Percentiles rank a stretch among this genome's conserved stretches.
Evolutionary conservation across 2,329 filamentous ascomycete species (phyloP).

Genomic region (Anthostomella pinea): DNA sequence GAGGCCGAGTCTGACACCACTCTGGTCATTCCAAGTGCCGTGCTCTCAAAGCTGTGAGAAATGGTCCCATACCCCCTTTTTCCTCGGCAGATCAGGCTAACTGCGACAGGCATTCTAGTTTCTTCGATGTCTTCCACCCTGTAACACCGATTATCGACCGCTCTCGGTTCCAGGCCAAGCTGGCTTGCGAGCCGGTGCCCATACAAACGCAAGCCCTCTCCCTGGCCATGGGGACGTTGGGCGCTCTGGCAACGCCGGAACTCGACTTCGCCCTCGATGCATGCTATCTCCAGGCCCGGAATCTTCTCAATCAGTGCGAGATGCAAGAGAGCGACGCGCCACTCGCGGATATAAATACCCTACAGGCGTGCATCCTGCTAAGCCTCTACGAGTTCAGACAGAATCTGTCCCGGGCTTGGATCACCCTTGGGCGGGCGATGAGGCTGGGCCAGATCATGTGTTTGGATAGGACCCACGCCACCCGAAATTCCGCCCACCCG

Average conservation of each 20-base stretch:
- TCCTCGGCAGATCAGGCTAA: constrained; percentile 1
- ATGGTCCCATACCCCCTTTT: not conserved
- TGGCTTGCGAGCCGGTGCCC: not conserved
- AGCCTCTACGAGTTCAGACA: constrained; percentile 4
- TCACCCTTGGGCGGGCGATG: constrained; percentile 6
- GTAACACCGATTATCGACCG: constrained; percentile 6
- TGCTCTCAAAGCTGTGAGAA: constrained; percentile 1
- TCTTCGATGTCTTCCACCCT: constrained; percentile 8
- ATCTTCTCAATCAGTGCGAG: constrained; percentile 5
- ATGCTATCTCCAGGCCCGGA: constrained; percentile 5
- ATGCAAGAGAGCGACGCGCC: constrained; percentile 1
- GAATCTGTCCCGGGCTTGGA: constrained; percentile 7
- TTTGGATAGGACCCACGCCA: not conserved
- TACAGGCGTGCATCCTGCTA: constrained; percentile 6
- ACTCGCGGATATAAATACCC: constrained; percentile 3
- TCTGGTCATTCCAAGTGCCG: not conserved
- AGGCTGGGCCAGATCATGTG: constrained; percentile 5
- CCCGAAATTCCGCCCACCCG: not conserved
- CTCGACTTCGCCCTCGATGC: not conserved
- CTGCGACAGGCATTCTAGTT: constrained; percentile 7
- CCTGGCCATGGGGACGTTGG: constrained; percentile 2
- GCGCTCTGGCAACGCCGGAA: not conserved
- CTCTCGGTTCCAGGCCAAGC: constrained; percentile 1
- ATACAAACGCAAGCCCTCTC: constrained; percentile 3
- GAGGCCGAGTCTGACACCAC: not conserved